Base-by-base conservation (phyloP, 2,329 filamentous ascomycete species). In the Colletotrichum paranaense region DNA sequence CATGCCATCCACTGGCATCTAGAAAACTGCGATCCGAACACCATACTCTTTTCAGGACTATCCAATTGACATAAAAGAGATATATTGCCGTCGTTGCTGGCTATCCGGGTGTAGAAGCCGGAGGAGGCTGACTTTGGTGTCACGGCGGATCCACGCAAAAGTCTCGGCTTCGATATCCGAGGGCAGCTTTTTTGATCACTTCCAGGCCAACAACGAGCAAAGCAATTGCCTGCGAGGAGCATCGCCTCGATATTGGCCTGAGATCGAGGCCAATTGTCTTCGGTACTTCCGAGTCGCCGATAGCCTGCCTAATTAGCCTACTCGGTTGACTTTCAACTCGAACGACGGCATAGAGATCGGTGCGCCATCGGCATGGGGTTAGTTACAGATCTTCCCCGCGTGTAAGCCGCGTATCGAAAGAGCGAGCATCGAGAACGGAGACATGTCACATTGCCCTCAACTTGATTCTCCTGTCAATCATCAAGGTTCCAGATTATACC, bases 131-230 rank as follows among this genome's bases (percentile, higher is more conserved):
- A 6, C 30, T 16, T 8, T 5, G 28, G 3, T 14, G 6, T 8
- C 9, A 22, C 11, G 30, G n/a, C 19, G 56, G 30, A 28, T 19
- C 56, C 6, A 5, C 19, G 3, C 14, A 16, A 30, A 7, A 4
- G 9, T 19, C 38, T 63, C 66, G 66, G 66, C 58, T 63, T 26
- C 32, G 22, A 68, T n/a, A 62, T 56, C 66, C 66, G 66, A 62
- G 66, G 58, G 24, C 3, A 14, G 35, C 46, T 9, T 68, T 9
- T 68, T 32, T 9, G 1, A 38, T 24, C 9, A 2, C 19, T 30
- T 22, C 14, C 28, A 16, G 5, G 26, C 9, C 11, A 9, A 42
- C 38, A 1, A 19, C 1, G 19, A 42, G 14, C 2, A 16, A 42
- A 6, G 38, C 5, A 19, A 5, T 42, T 42, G 5, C 38, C 2